phyloP scores from a whole-genome alignment of 768 basidiomycete species.

The Paxillus ammoniavirescens region DNA sequence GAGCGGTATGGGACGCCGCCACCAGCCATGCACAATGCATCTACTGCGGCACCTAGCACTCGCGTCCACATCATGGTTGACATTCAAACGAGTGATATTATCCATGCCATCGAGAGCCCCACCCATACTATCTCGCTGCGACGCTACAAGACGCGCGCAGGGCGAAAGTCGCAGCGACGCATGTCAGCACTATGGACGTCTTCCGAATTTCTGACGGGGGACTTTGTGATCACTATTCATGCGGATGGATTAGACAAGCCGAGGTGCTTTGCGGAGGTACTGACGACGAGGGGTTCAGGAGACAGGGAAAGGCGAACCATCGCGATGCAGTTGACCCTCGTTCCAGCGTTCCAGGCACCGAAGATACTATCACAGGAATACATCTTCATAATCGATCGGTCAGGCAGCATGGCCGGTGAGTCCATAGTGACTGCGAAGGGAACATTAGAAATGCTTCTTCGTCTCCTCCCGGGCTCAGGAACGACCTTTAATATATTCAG shows the following conservation, averaged over 20 bases:
- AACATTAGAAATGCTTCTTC: slow-evolving; percentile 47
- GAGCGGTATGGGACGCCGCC: slow-evolving; percentile 52
- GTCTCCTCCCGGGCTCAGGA: slow-evolving; percentile 41
- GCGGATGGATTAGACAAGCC: slow-evolving; percentile 52
- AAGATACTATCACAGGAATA: slow-evolving; percentile 50
- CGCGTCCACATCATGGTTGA: slow-evolving; percentile 41
- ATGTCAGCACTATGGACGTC: slow-evolving; percentile 42
- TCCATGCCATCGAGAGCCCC: slow-evolving; percentile 42
- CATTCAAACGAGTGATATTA: slow-evolving; percentile 48
- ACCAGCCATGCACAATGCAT: slow-evolving; percentile 32
- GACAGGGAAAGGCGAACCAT: slow-evolving; percentile 27
- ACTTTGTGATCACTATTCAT: slow-evolving; percentile 51
- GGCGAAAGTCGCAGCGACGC: slow-evolving; percentile 38
- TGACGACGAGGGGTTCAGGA: slow-evolving; percentile 11
- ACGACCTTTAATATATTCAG: slow-evolving; percentile 58
- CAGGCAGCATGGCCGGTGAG: slow-evolving; percentile 47
- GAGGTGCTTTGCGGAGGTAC: slow-evolving; percentile 53
- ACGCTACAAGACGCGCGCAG: slow-evolving; percentile 34
- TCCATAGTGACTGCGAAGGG: slow-evolving; percentile 48
- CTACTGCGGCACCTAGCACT: slow-evolving; percentile 30
- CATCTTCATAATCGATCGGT: slow-evolving; percentile 60
- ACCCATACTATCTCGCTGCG: slow-evolving; percentile 39
- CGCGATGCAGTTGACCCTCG: slow-evolving; percentile 53
- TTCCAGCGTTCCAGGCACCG: slow-evolving; percentile 49
- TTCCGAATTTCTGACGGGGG: slow-evolving; percentile 39